phyloP scores from a whole-genome alignment of 179 eudicot species.

The Drosera spatulata region DNA sequence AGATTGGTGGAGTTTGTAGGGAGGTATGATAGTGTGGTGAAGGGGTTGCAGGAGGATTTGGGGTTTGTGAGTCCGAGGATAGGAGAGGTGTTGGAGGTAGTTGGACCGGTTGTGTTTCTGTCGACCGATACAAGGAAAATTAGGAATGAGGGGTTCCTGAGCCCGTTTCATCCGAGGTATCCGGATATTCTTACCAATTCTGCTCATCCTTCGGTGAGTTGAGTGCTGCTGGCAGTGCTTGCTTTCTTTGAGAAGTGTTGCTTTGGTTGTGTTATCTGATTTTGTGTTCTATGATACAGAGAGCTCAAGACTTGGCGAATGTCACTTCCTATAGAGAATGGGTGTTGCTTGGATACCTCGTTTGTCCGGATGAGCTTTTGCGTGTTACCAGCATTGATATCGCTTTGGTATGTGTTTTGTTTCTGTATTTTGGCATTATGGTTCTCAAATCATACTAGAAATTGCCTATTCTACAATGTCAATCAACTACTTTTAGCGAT shows the following conservation, averaged over 20 bases:
- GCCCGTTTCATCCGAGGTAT: constrained; percentile 99
- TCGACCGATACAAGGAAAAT: constrained; percentile 97
- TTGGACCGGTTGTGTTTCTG: constrained; percentile 86
- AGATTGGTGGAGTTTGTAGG: constrained; percentile 94
- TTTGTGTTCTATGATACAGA: constrained; percentile 26
- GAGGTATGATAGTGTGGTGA: constrained; percentile 91
- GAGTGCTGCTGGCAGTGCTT: constrained; percentile 4
- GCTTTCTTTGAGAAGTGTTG: constrained; percentile 5
- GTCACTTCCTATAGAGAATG: constrained; percentile 92
- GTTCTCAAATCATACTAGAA: background rate
- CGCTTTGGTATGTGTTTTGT: constrained; percentile 56
- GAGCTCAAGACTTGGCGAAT: constrained; percentile 99
- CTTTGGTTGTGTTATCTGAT: background rate
- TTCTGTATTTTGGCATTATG: background rate
- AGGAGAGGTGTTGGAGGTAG: constrained; percentile 99
- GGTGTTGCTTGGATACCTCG: constrained; percentile 97
- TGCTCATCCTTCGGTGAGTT: constrained; percentile 90
- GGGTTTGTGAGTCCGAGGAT: constrained; percentile 99
- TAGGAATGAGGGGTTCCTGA: constrained; percentile 95
- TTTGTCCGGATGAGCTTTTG: constrained; percentile 98
- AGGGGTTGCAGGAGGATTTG: constrained; percentile 94
- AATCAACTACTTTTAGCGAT: too few relatives aligned
- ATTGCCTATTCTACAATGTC: too few relatives aligned
- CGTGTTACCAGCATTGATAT: constrained; percentile 99
- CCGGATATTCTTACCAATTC: constrained; percentile 99